Evolutionary conservation across 352 stramenopile species (phyloP).

Genomic region (Globisporangium lucens): DNA sequence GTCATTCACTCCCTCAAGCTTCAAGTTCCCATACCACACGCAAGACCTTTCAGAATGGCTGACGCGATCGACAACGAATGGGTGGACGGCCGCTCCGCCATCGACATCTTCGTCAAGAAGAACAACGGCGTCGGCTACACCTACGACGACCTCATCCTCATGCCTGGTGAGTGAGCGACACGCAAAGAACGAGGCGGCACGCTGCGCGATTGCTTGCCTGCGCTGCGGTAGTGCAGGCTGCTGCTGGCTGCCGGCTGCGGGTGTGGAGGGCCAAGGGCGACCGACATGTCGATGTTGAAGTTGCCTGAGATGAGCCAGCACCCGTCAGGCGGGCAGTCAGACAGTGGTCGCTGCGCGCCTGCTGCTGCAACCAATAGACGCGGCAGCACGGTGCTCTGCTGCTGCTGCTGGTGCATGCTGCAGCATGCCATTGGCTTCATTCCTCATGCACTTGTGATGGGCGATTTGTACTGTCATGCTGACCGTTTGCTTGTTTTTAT

Average conservation of each 20-base stretch:
- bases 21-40: constrained; percentile 4
- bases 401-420: neutral
- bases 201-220: constrained; percentile 9
- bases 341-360: constrained; percentile 3
- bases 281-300: constrained; percentile 20
- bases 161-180: constrained; percentile 35
- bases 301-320: constrained; percentile 13
- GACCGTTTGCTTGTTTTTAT: neutral
- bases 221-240: neutral
- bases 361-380: constrained; percentile 4
- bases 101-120: constrained; percentile 86
- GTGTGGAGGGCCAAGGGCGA: neutral
- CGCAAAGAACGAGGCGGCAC: constrained; percentile 12
- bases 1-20: neutral
- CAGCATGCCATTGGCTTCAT: neutral
- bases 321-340: neutral
- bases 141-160: constrained; percentile 76
- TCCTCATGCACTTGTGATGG: neutral
- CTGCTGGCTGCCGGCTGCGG: neutral
- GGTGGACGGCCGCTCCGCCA: constrained; percentile 70
- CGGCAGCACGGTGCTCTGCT: neutral
- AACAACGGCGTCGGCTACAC: constrained; percentile 76
- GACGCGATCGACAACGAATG: constrained; percentile 45
- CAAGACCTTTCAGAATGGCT: constrained; percentile 24
- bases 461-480: constrained; percentile 2